phyloP scores from a whole-genome alignment of 2,329 filamentous ascomycete species.

The Penicillium griseofulvum region DNA sequence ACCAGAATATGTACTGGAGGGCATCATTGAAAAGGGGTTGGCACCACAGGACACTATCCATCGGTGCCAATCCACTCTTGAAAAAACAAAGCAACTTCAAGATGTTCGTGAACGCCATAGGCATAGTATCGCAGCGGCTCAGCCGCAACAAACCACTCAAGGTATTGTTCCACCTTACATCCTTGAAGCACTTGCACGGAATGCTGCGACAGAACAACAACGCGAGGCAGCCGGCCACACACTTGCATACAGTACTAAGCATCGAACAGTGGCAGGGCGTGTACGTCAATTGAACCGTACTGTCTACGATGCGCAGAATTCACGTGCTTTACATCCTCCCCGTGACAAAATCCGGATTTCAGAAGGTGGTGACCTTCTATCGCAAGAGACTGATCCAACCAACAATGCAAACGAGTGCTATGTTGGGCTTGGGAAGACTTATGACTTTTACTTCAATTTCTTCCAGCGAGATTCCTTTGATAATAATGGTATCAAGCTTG shows the following conservation, averaged over 20 bases:
- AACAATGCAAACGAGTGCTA: constrained; percentile 2
- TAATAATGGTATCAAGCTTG: constrained; percentile 50
- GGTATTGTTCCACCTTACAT: constrained; percentile 7
- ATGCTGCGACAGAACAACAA: constrained; percentile 2
- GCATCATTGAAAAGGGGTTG: not conserved
- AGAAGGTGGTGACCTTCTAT: constrained; percentile 2
- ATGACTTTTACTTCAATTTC: constrained; percentile 2
- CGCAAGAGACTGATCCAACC: not conserved
- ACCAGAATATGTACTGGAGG: constrained; percentile 1
- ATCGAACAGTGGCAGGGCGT: not conserved
- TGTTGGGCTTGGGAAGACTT: not conserved
- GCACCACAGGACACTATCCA: constrained; percentile 1
- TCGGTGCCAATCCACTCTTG: constrained; percentile 5
- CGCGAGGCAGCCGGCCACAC: not conserved
- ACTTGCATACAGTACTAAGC: not conserved
- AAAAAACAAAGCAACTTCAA: constrained; percentile 2
- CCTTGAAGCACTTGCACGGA: constrained; percentile 2
- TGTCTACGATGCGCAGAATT: constrained; percentile 4
- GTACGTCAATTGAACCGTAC: not conserved
- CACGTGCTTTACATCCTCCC: not conserved
- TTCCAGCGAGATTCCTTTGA: constrained; percentile 46
- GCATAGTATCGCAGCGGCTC: not conserved
- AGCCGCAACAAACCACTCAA: not conserved
- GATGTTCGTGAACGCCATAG: not conserved
- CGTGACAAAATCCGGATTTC: constrained; percentile 2